Conservation (phyloP, 2,329 filamentous ascomycete genomes). For the Hymenoscyphus repandus region DNA sequence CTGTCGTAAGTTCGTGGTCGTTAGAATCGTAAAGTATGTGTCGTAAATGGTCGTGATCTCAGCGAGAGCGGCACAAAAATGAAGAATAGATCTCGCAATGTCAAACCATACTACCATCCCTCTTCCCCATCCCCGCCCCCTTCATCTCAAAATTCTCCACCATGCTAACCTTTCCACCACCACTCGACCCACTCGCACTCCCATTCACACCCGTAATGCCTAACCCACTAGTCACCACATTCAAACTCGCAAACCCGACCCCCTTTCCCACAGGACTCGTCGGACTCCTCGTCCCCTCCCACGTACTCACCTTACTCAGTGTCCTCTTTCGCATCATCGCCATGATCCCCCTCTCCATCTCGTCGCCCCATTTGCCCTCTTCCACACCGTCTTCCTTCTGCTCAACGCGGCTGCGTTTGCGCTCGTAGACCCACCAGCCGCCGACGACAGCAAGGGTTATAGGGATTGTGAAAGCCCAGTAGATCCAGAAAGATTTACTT, state of each 20-base stretch:
- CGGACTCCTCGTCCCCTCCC: slow-evolving; percentile 14
- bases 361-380: slow-evolving; percentile 19
- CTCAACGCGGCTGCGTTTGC: slow-evolving; percentile 14
- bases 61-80: too few relatives aligned
- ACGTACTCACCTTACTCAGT: slow-evolving; percentile 26
- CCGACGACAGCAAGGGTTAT: slow-evolving; percentile 50
- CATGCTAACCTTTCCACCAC: too few relatives aligned
- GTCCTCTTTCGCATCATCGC: slow-evolving; percentile 26
- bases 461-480: slow-evolving; percentile 56
- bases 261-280: too few relatives aligned
- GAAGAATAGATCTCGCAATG: too few relatives aligned
- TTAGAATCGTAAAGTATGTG: too few relatives aligned
- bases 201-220: too few relatives aligned
- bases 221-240: too few relatives aligned
- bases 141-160: not conserved
- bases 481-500: slow-evolving; percentile 47
- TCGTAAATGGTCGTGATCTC: too few relatives aligned
- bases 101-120: not conserved
- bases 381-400: slow-evolving; percentile 27
- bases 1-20: too few relatives aligned
- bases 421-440: slow-evolving; percentile 44
- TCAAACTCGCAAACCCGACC: too few relatives aligned
- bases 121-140: not conserved
- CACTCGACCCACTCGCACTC: too few relatives aligned
- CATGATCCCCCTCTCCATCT: slow-evolving; percentile 28